Conservation (phyloP, 2,329 filamentous ascomycete genomes). For the Sporothrix euskadiensis region DNA sequence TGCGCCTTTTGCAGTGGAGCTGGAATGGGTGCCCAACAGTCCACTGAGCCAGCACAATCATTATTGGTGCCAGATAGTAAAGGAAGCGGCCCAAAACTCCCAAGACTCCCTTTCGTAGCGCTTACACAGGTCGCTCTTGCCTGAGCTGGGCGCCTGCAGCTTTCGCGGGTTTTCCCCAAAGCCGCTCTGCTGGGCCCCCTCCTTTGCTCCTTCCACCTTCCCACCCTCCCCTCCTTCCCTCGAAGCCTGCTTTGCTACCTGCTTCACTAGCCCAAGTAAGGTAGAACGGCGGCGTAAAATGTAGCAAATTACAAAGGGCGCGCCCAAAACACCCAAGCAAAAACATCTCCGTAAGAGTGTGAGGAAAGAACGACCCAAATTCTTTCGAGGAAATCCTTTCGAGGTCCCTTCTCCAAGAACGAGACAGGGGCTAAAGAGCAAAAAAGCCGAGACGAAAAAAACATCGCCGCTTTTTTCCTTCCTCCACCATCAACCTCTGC, state of each 20-base stretch:
- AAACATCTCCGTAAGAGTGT: constrained; percentile 10
- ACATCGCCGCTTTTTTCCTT: background rate
- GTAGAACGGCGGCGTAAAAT: constrained; percentile 13
- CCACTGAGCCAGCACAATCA: background rate
- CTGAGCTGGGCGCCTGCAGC: background rate
- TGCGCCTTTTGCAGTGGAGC: constrained; percentile 20
- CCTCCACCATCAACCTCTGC: background rate
- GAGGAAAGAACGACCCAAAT: background rate
- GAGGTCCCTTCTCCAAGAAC: background rate
- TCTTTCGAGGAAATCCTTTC: background rate
- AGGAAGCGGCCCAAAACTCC: background rate
- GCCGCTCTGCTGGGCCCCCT: constrained; percentile 11
- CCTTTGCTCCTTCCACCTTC: constrained; percentile 21
- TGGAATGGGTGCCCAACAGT: constrained; percentile 23
- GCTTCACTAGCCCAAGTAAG: background rate
- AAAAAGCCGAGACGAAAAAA: background rate
- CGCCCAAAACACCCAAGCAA: constrained; percentile 20
- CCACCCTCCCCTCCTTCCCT: constrained; percentile 23
- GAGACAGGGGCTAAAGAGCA: background rate
- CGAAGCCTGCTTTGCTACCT: background rate
- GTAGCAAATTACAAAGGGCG: constrained; percentile 8
- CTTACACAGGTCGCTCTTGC: constrained; percentile 14
- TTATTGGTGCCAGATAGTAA: background rate
- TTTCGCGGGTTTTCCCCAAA: background rate
- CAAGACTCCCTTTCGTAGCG: background rate